Evolutionary conservation across 139 green algal genomes (phyloP), one percentile per base, ranked within the genome.

Genomic region (Picocystis salinarum): DNA sequence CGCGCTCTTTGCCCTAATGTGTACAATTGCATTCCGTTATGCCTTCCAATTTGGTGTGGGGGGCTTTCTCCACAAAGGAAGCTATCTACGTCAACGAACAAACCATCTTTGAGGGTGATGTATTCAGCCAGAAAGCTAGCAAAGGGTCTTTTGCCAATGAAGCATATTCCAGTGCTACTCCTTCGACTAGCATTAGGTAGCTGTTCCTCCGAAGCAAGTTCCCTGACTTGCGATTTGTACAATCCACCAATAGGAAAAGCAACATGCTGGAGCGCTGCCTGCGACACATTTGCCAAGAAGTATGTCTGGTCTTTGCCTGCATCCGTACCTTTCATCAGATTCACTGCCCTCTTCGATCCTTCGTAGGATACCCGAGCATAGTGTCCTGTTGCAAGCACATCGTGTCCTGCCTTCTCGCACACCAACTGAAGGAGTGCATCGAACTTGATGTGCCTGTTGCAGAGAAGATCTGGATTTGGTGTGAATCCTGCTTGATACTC

Each of bases 391-490:
- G 67, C 73, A n/a, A 87, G 30, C 20, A 36, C 34, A 22, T 73
- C 57, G 20, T 71, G 62, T 6, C 76, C 76, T 40, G 69, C 45
- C 0, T 13, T 7, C 10, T 6, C 6, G 5, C 28, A 11, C 1
- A 58, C 74, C 53, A 59, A 61, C 0, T 55, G 25, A 23, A 76
- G 48, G 40, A 88, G 50, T 1, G 65, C 62, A 3, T 55, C 70
- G 62, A 87, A 87, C 52, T 91, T 91, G 56, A 91, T 79, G 59
- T 68, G 39, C 24, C 66, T 58, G 68, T 91, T 91, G 63, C 79
- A 91, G 12, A 50, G 58, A 9, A 91, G 60, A 64, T 91, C 79
- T 2, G 79, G 79, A 53, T 91, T 91, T 17, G 79, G 79, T 1
- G 75, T 89, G 10, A 76, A 41, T 2, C 78, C 77, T 4, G 40